Evolutionary conservation across 768 basidiomycete species (phyloP).

Genomic region (Pleurotus sapidus): DNA sequence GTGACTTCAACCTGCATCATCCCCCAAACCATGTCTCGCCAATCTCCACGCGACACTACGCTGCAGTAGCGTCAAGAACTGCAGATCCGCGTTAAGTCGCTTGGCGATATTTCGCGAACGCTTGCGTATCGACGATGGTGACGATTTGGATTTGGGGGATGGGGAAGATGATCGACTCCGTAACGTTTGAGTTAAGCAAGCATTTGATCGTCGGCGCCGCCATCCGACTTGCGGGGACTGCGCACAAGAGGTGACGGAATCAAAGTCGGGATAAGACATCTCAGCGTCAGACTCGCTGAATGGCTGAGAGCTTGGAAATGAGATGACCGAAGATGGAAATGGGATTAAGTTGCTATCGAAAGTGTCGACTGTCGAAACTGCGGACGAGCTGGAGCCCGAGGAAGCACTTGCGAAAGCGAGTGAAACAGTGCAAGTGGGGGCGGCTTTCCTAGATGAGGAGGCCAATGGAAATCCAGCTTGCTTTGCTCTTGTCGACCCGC

Average conservation of each 20-base stretch:
- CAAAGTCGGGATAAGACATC: background rate
- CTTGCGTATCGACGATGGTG: slow-evolving; percentile 4
- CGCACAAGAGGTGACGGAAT: background rate
- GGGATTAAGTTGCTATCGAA: background rate
- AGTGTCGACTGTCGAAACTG: background rate
- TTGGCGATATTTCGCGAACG: slow-evolving; percentile 4
- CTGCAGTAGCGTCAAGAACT: slow-evolving; percentile 8
- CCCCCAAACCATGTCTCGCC: background rate
- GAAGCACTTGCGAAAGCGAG: slow-evolving; percentile 2
- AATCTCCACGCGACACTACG: slow-evolving; percentile 10
- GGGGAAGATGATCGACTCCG: slow-evolving; percentile 5
- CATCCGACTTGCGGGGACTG: slow-evolving; percentile 10
- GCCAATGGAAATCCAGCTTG: background rate
- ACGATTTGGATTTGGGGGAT: background rate
- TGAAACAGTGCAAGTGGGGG: slow-evolving; percentile 4
- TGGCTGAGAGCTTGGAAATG: background rate
- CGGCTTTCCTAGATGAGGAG: slow-evolving; percentile 1
- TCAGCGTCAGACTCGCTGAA: slow-evolving; percentile 3
- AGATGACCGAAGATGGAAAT: slow-evolving; percentile 1
- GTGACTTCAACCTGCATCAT: background rate
- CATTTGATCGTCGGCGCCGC: slow-evolving; percentile 10
- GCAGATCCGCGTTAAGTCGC: slow-evolving; percentile 3
- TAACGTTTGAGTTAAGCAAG: slow-evolving; percentile 9
- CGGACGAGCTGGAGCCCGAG: background rate
- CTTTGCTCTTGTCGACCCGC: background rate